These are phyloP conservation scores for Phytophthora sojae DNA, from an alignment of 352 stramenopile species.

Conservation along the genomic window DNA sequence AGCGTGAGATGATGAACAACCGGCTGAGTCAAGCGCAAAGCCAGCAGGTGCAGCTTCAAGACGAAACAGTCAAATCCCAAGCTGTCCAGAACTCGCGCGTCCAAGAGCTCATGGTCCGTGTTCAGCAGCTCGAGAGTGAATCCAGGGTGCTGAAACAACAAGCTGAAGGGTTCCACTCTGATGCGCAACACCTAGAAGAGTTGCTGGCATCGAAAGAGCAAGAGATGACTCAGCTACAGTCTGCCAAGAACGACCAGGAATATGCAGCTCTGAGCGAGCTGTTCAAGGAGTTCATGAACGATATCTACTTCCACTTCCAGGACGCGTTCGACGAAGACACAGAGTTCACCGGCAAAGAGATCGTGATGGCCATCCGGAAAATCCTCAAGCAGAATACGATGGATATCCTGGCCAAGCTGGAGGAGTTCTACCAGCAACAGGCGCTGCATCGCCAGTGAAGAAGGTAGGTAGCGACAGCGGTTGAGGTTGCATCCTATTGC, in stretches of 20 bases:
- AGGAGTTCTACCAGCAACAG: conserved; percentile 78
- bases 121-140: conserved; percentile 59
- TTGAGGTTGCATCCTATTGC: conserved; percentile 12
- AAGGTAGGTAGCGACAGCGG: neutral
- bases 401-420: conserved; percentile 74
- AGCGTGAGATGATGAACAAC: conserved; percentile 56
- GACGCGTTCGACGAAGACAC: conserved; percentile 86
- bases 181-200: conserved; percentile 61
- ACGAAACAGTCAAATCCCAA: conserved; percentile 60
- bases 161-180: conserved; percentile 47
- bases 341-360: conserved; percentile 86
- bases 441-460: conserved; percentile 34
- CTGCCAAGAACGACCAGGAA: conserved; percentile 59
- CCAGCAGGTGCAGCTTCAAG: conserved; percentile 65
- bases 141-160: conserved; percentile 50
- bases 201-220: conserved; percentile 57
- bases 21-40: conserved; percentile 59
- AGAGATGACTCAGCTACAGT: conserved; percentile 54
- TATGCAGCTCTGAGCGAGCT: conserved; percentile 68
- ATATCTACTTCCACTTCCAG: conserved; percentile 89
- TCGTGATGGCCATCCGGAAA: conserved; percentile 83
- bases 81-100: conserved; percentile 54
- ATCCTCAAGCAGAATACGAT: conserved; percentile 89
- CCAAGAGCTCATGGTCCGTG: conserved; percentile 55
- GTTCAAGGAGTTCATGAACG: conserved; percentile 90